These are phyloP conservation scores for Aegilops bicornis DNA, from an alignment of 176 grass and related monocot species.

Conservation along the genomic window DNA sequence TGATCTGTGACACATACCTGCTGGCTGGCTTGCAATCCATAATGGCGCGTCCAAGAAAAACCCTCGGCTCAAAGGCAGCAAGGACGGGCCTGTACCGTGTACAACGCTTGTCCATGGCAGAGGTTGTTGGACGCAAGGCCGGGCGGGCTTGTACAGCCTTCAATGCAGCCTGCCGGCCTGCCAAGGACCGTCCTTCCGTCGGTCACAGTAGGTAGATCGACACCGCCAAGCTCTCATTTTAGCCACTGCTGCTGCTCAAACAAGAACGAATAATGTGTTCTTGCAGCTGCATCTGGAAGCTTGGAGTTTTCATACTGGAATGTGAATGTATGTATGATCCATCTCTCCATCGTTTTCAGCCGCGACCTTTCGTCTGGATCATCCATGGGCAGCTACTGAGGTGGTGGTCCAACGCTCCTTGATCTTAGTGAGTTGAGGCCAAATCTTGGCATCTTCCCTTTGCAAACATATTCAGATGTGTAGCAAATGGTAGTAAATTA, in stretches of 20 bases:
- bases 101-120: constrained; percentile 34
- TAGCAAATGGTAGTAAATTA: constrained; percentile 21
- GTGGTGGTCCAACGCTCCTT: constrained; percentile 42
- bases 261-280: neutral
- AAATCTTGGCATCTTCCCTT: constrained; percentile 48
- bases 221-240: too few species aligned
- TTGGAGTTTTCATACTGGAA: neutral
- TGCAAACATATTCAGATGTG: constrained; percentile 3
- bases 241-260: too few species aligned
- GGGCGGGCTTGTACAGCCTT: neutral
- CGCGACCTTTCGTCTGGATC: constrained; percentile 22
- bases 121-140: constrained; percentile 21
- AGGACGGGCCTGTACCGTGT: constrained; percentile 37
- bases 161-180: constrained; percentile 36
- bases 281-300: neutral
- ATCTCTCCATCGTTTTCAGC: neutral
- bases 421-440: constrained; percentile 43
- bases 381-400: neutral
- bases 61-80: neutral
- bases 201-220: too few species aligned
- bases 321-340: neutral
- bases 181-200: too few species aligned
- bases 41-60: constrained; percentile 31
- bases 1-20: constrained; percentile 41
- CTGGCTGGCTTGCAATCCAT: constrained; percentile 37